These are phyloP conservation scores for Exophiala phaeomuriformis DNA, from an alignment of 2,329 filamentous ascomycete genomes.

Conservation along the genomic window DNA sequence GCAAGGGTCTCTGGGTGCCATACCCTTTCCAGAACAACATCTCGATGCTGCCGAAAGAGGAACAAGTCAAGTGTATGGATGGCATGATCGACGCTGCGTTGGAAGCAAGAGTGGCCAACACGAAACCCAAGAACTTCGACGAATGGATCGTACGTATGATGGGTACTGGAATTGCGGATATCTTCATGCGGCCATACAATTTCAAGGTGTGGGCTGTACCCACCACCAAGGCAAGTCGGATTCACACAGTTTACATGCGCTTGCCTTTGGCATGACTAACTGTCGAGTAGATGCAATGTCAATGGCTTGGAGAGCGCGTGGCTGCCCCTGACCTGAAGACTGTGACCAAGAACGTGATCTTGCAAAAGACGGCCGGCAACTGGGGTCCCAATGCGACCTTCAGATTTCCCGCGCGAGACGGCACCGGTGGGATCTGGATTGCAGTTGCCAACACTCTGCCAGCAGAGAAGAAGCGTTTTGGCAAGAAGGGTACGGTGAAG, in stretches of 20 bases:
- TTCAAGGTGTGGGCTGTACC: conserved; percentile 99
- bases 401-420: conserved; percentile 91
- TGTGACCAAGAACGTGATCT: conserved; percentile 86
- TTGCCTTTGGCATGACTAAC: neutral
- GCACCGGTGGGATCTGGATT: conserved; percentile 98
- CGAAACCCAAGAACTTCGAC: conserved; percentile 93
- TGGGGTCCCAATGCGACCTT: conserved; percentile 99
- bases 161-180: conserved; percentile 79
- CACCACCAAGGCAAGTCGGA: conserved; percentile 71
- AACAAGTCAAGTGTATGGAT: conserved; percentile 89
- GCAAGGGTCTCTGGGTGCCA: conserved; percentile 92
- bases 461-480: conserved; percentile 84
- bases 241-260: neutral
- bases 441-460: conserved; percentile 90
- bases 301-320: conserved; percentile 97
- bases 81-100: conserved; percentile 92
- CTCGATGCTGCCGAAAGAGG: conserved; percentile 93
- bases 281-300: conserved; percentile 79
- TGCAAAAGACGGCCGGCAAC: conserved; percentile 91
- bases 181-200: conserved; percentile 99
- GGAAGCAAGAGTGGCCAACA: conserved; percentile 75
- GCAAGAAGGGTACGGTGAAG: conserved; percentile 72
- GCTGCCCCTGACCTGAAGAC: conserved; percentile 92
- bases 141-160: conserved; percentile 96
- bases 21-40: conserved; percentile 99